Evolutionary conservation across 2,329 filamentous ascomycete species (phyloP).

Genomic region (Metarhizium album): DNA sequence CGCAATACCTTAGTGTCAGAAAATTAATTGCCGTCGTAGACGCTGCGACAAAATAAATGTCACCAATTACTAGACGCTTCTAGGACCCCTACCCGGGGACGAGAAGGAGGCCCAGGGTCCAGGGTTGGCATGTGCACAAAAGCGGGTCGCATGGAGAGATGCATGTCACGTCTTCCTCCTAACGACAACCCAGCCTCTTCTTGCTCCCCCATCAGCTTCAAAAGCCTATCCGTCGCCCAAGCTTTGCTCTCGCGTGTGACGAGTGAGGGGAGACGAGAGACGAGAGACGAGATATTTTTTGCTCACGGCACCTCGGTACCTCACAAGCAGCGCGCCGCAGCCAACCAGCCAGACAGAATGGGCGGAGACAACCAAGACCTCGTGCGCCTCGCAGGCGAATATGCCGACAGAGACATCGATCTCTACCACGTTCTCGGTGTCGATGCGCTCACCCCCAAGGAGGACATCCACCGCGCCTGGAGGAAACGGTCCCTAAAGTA

Average conservation of each 20-base stretch:
- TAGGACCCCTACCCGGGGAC: no score
- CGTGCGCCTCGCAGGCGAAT: constrained; percentile 42
- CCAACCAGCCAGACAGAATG: constrained; percentile 14
- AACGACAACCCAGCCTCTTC: not conserved
- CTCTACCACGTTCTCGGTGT: constrained; percentile 70
- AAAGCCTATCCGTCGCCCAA: not conserved
- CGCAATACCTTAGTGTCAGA: no score
- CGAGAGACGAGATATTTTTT: no score
- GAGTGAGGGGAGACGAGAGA: not conserved
- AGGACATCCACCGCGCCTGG: constrained; percentile 77
- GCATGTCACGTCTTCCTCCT: no score
- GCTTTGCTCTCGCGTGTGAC: not conserved
- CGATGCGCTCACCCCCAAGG: constrained; percentile 49
- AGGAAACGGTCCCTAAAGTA: constrained; percentile 78
- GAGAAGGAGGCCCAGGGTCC: no score
- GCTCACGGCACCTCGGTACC: not conserved
- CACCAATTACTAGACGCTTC: no score
- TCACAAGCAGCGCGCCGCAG: not conserved
- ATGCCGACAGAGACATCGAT: constrained; percentile 53
- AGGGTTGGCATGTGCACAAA: not conserved
- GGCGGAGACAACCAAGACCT: constrained; percentile 35
- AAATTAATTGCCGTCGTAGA: no score
- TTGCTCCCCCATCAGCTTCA: not conserved
- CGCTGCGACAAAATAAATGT: no score
- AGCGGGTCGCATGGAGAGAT: constrained; percentile 4